Conservation (phyloP, 75 land plant genomes). For the Cunninghamia lanceolata region DNA sequence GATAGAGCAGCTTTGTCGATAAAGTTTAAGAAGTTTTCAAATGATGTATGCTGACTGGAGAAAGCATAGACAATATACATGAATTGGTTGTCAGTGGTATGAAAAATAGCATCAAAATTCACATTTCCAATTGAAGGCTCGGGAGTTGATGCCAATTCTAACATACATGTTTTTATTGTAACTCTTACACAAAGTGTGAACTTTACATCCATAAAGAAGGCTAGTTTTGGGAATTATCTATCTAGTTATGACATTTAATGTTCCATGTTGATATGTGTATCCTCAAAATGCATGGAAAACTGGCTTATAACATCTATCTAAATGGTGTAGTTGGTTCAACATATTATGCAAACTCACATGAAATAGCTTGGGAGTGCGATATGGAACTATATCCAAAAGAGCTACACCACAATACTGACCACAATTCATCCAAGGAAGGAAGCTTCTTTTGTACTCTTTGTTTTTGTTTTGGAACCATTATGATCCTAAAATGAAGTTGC, state of each 20-base stretch:
- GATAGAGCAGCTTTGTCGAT: too few relatives aligned
- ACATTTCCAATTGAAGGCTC: constrained; percentile 77
- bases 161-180: constrained; percentile 95
- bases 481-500: too few relatives aligned
- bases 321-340: too few relatives aligned
- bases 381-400: constrained; percentile 97
- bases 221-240: constrained; percentile 86
- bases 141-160: constrained; percentile 79
- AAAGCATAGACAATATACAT: too few relatives aligned
- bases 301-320: constrained; percentile 99
- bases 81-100: too few relatives aligned
- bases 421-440: too few relatives aligned
- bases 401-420: constrained; percentile 98
- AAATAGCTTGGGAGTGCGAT: constrained; percentile 97
- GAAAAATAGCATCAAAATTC: too few relatives aligned
- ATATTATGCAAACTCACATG: too few relatives aligned
- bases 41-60: too few relatives aligned
- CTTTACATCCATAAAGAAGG: constrained; percentile 66
- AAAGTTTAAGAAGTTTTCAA: too few relatives aligned
- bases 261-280: constrained; percentile 97
- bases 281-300: constrained; percentile 88
- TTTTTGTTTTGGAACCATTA: constrained; percentile 89
- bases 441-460: constrained; percentile 94
- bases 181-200: constrained; percentile 97
- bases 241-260: constrained; percentile 81